phyloP scores from a whole-genome alignment of 805 yeast species.

The Kazachstania viticola region DNA sequence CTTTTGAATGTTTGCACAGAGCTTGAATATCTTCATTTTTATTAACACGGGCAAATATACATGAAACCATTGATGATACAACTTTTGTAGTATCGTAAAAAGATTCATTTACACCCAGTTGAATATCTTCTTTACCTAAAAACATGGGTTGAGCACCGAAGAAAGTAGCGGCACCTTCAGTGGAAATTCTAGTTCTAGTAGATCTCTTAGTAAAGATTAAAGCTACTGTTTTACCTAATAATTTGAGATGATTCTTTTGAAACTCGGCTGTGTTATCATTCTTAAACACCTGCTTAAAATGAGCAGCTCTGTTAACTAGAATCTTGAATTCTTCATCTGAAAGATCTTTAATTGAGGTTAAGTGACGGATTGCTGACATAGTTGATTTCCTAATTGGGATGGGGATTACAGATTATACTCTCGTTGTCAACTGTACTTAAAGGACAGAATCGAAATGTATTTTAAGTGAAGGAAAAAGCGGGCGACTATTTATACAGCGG shows the following conservation, averaged over 20 bases:
- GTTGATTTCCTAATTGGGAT: not conserved
- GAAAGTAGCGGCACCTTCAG: slow-evolving; percentile 88
- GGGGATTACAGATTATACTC: not conserved
- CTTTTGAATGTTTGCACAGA: slow-evolving; percentile 65
- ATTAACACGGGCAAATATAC: slow-evolving; percentile 92
- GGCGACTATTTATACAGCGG: no score
- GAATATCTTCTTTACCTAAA: slow-evolving; percentile 92
- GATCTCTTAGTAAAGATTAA: slow-evolving; percentile 83
- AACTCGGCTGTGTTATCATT: slow-evolving; percentile 33
- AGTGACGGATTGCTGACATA: slow-evolving; percentile 50
- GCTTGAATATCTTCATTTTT: slow-evolving; percentile 72
- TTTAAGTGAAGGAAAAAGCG: no score
- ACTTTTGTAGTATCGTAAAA: slow-evolving; percentile 82
- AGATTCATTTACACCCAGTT: slow-evolving; percentile 89
- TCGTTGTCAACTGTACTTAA: slow-evolving; percentile 25
- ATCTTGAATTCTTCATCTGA: slow-evolving; percentile 57
- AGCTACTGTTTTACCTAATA: slow-evolving; percentile 75
- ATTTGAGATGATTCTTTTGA: slow-evolving; percentile 33
- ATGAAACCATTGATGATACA: slow-evolving; percentile 91
- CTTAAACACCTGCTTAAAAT: slow-evolving; percentile 53
- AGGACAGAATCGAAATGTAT: no score
- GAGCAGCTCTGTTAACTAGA: slow-evolving; percentile 68
- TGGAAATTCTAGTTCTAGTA: slow-evolving; percentile 86
- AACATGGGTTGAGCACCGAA: slow-evolving; percentile 97
- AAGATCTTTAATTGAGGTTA: slow-evolving; percentile 73